Percentiles rank a stretch among this genome's conserved stretches.
phyloP scores from a whole-genome alignment of 2,329 filamentous ascomycete genomes.

The Tolypocladium paradoxum region DNA sequence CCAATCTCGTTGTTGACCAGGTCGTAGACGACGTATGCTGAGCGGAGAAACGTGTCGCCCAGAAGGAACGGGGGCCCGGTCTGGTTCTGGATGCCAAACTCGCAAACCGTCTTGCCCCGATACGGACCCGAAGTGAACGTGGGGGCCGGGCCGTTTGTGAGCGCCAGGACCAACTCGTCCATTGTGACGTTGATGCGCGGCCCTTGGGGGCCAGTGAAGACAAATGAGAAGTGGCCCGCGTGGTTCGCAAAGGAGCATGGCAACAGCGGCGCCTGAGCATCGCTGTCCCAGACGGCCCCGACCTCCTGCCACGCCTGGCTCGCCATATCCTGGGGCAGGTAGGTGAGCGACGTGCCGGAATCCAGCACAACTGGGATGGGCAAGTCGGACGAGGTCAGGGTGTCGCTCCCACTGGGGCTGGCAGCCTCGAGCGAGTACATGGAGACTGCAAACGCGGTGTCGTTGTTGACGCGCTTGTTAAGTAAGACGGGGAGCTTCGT shows the following conservation, averaged over 20 bases:
- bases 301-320: constrained; percentile 42
- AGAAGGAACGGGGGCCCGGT: constrained; percentile 33
- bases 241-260: constrained; percentile 37
- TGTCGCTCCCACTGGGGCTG: constrained; percentile 38
- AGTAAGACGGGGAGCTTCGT: constrained; percentile 45
- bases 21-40: constrained; percentile 51
- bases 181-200: constrained; percentile 41
- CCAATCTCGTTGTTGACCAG: constrained; percentile 46
- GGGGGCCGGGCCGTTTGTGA: constrained; percentile 23
- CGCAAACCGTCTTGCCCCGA: constrained; percentile 35
- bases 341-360: constrained; percentile 63
- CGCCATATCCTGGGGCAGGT: constrained; percentile 53
- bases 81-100: constrained; percentile 46
- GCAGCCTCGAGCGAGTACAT: constrained; percentile 35
- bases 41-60: constrained; percentile 48
- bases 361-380: constrained; percentile 58
- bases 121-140: constrained; percentile 29
- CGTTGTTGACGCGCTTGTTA: constrained; percentile 29
- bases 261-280: constrained; percentile 30
- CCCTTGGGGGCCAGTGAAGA: constrained; percentile 36
- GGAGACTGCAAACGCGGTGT: constrained; percentile 36
- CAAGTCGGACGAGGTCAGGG: constrained; percentile 27
- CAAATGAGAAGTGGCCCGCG: constrained; percentile 41
- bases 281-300: constrained; percentile 34
- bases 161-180: constrained; percentile 43